These are phyloP conservation scores for Fusarium miscanthi DNA, from an alignment of 2,329 filamentous ascomycete genomes.

Conservation along the genomic window DNA sequence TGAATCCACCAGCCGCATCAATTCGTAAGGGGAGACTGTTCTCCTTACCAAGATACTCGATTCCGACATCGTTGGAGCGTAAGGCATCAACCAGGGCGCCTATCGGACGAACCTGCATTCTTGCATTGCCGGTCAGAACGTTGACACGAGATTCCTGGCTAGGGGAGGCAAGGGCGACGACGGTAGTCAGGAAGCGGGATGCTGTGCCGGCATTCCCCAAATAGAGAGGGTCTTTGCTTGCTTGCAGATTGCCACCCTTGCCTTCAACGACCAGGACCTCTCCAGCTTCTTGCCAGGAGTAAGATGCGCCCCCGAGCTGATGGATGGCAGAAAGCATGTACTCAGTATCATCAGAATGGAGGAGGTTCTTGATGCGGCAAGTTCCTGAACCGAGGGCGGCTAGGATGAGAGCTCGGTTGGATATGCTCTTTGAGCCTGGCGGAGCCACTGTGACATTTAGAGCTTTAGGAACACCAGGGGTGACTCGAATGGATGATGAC, in stretches of 20 bases:
- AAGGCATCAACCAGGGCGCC: constrained; percentile 93
- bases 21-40: constrained; percentile 87
- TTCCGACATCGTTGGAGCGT: constrained; percentile 83
- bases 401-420: constrained; percentile 92
- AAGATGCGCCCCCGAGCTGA: constrained; percentile 85
- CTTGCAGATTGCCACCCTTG: constrained; percentile 85
- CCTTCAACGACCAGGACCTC: constrained; percentile 89
- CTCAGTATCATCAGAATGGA: constrained; percentile 97
- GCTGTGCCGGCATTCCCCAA: constrained; percentile 97
- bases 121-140: constrained; percentile 89
- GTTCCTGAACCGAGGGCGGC: constrained; percentile 88
- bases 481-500: constrained; percentile 80
- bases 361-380: constrained; percentile 88
- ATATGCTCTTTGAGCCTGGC: constrained; percentile 97
- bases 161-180: constrained; percentile 83
- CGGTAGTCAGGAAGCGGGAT: constrained; percentile 92
- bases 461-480: constrained; percentile 74
- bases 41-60: constrained; percentile 86
- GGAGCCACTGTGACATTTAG: constrained; percentile 82
- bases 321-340: constrained; percentile 96
- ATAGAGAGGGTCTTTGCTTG: constrained; percentile 82
- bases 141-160: constrained; percentile 71
- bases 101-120: constrained; percentile 97
- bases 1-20: constrained; percentile 82
- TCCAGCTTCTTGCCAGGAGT: constrained; percentile 95